phyloP scores from a whole-genome alignment of 2,329 filamentous ascomycete species.

The Microcera coccophila region DNA sequence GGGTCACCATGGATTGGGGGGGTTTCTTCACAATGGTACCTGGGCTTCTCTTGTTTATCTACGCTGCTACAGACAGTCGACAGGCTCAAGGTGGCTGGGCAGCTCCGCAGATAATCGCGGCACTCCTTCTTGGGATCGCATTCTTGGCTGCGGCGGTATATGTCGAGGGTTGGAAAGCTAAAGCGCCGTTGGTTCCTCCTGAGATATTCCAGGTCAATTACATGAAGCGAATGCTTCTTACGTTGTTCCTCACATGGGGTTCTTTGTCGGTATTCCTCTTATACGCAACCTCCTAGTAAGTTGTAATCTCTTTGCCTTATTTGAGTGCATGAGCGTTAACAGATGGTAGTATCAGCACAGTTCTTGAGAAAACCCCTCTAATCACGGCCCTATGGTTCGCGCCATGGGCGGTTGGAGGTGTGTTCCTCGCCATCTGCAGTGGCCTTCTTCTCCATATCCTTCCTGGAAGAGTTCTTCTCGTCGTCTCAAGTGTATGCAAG shows the following conservation, averaged over 20 bases:
- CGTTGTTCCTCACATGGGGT: constrained; percentile 47
- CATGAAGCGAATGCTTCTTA: constrained; percentile 54
- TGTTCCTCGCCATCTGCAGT: constrained; percentile 49
- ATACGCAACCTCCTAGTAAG: constrained; percentile 61
- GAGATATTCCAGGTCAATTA: constrained; percentile 60
- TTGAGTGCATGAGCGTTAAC: constrained; percentile 2
- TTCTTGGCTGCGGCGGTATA: constrained; percentile 55
- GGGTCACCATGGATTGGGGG: constrained; percentile 57
- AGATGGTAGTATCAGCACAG: constrained; percentile 44
- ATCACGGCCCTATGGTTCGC: constrained; percentile 55
- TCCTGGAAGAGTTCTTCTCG: constrained; percentile 48
- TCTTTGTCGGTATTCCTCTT: constrained; percentile 59
- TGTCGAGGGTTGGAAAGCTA: constrained; percentile 60
- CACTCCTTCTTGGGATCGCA: constrained; percentile 53
- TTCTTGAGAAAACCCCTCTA: constrained; percentile 48
- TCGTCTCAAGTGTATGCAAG: constrained; percentile 48
- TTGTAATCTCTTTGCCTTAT: not conserved
- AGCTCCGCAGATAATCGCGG: constrained; percentile 60
- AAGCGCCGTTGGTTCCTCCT: constrained; percentile 57
- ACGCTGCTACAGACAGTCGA: constrained; percentile 63
- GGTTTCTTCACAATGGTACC: constrained; percentile 51
- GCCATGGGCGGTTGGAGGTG: constrained; percentile 56
- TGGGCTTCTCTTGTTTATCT: constrained; percentile 63
- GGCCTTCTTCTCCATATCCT: constrained; percentile 54
- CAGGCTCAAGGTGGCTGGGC: constrained; percentile 59